These are phyloP conservation scores for Mrakiaceae sp. DNA, from an alignment of 1,284 basidiomycete genomes.

Conservation along the genomic window DNA sequence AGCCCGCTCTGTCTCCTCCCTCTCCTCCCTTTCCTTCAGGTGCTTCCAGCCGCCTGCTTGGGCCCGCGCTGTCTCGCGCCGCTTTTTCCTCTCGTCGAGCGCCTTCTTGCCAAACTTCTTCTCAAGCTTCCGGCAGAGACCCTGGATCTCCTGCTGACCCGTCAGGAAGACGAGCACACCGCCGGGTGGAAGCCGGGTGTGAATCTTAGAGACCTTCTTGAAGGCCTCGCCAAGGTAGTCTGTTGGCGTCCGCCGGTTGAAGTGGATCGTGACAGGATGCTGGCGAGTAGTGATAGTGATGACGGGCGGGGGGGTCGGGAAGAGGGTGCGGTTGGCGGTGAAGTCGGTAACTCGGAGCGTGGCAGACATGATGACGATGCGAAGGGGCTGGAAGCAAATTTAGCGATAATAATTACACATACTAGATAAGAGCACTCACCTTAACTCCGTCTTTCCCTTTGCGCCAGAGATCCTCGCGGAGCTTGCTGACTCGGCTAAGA, in stretches of 20 bases:
- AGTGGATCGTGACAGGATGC: slow-evolving; percentile 91
- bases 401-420: background rate
- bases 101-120: slow-evolving; percentile 61
- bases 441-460: slow-evolving; percentile 52
- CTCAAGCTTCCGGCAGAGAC: slow-evolving; percentile 59
- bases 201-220: slow-evolving; percentile 75
- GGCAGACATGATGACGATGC: slow-evolving; percentile 97
- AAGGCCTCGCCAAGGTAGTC: slow-evolving; percentile 88
- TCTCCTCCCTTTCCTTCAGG: slow-evolving; percentile 12
- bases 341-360: slow-evolving; percentile 92
- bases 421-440: slow-evolving; percentile 34
- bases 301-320: slow-evolving; percentile 72
- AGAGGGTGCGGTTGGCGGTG: slow-evolving; percentile 72
- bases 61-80: slow-evolving; percentile 13
- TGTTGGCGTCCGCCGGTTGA: slow-evolving; percentile 68
- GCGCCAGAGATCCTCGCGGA: slow-evolving; percentile 77
- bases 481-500: slow-evolving; percentile 75
- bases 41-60: background rate
- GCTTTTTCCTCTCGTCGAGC: slow-evolving; percentile 41
- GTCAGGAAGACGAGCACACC: slow-evolving; percentile 65
- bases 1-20: slow-evolving; percentile 17
- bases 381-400: slow-evolving; percentile 51
- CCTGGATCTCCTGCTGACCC: slow-evolving; percentile 62
- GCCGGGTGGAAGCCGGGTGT: slow-evolving; percentile 55
- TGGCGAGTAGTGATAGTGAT: slow-evolving; percentile 84